Conservation (phyloP, 2,329 filamentous ascomycete genomes). For the Coniella vitis region DNA sequence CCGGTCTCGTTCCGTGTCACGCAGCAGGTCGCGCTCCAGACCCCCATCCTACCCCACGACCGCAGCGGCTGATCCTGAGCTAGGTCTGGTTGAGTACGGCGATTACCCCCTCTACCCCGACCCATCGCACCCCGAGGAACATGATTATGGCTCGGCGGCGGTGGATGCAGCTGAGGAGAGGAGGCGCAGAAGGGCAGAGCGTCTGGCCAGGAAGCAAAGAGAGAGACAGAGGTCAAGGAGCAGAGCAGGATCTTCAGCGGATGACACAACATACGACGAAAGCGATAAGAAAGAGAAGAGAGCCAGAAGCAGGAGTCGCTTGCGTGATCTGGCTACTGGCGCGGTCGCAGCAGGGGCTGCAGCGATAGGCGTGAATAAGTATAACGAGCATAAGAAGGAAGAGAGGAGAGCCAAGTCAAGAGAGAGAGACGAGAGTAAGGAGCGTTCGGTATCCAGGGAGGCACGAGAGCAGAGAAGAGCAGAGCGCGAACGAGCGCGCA, state of each 20-base stretch:
- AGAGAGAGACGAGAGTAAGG: slow-evolving; percentile 27
- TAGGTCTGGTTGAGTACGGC: slow-evolving; percentile 64
- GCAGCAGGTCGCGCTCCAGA: slow-evolving; percentile 40
- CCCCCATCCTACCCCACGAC: slow-evolving; percentile 21
- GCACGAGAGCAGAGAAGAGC: slow-evolving; percentile 20
- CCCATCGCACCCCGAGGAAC: slow-evolving; percentile 26
- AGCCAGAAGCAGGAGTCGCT: slow-evolving; percentile 47
- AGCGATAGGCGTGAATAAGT: slow-evolving; percentile 57
- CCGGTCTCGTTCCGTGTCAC: slow-evolving; percentile 24
- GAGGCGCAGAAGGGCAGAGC: slow-evolving; percentile 21
- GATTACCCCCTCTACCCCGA: slow-evolving; percentile 45
- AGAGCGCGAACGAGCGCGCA: slow-evolving; percentile 24
- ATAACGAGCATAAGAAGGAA: slow-evolving; percentile 41
- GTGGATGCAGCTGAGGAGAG: slow-evolving; percentile 41
- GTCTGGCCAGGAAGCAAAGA: slow-evolving; percentile 25
- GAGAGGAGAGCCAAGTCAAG: slow-evolving; percentile 26
- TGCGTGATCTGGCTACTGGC: slow-evolving; percentile 49
- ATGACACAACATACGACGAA: slow-evolving; percentile 16
- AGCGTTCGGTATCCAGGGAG: slow-evolving; percentile 29
- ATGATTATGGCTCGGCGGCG: slow-evolving; percentile 11
- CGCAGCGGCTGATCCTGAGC: slow-evolving; percentile 51
- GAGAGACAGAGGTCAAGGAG: slow-evolving; percentile 22
- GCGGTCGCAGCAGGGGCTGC: slow-evolving; percentile 52
- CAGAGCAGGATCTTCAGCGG: slow-evolving; percentile 19
- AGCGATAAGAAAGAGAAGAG: slow-evolving; percentile 34